A percentile compares a stretch with the other conserved stretches of the same genome.
Conservation (phyloP, 1,284 basidiomycete species). For the Vanrija sp. region DNA sequence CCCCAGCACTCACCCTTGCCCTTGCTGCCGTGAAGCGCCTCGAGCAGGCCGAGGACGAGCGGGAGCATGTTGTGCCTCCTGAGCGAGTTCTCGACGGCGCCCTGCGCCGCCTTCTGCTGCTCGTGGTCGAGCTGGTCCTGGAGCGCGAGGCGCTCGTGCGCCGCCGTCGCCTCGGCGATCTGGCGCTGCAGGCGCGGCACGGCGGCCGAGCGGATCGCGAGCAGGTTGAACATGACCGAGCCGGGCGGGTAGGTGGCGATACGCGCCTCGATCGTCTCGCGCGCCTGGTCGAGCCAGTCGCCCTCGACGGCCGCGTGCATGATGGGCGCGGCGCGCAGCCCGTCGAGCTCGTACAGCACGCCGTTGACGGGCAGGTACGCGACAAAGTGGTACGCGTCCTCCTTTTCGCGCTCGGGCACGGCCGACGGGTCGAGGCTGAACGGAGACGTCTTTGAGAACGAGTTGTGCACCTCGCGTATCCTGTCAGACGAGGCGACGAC, state of each 20-base stretch:
- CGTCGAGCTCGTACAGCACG: slow-evolving; percentile 83
- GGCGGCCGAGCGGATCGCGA: slow-evolving; percentile 76
- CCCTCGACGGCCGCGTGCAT: slow-evolving; percentile 61
- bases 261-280: slow-evolving; percentile 75
- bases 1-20: slow-evolving; percentile 22
- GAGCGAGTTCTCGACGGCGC: slow-evolving; percentile 59
- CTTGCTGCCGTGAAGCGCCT: slow-evolving; percentile 37
- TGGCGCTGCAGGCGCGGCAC: slow-evolving; percentile 62
- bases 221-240: slow-evolving; percentile 82
- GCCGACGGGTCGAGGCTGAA: slow-evolving; percentile 67
- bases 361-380: slow-evolving; percentile 81
- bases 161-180: slow-evolving; percentile 55
- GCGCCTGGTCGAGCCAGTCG: slow-evolving; percentile 74
- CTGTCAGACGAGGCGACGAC: slow-evolving; percentile 81
- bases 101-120: slow-evolving; percentile 68
- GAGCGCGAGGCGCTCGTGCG: slow-evolving; percentile 53
- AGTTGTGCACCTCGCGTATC: slow-evolving; percentile 79
- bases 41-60: slow-evolving; percentile 35
- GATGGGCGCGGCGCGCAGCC: slow-evolving; percentile 72
- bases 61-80: slow-evolving; percentile 49
- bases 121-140: slow-evolving; percentile 67
- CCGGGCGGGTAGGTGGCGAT: slow-evolving; percentile 82
- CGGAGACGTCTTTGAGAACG: slow-evolving; percentile 71
- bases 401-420: slow-evolving; percentile 58
- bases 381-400: slow-evolving; percentile 91